Evolutionary conservation across 2,329 filamentous ascomycete genomes (phyloP), one percentile per base, ranked within the genome.

Genomic region (Arachnomyces sp.): DNA sequence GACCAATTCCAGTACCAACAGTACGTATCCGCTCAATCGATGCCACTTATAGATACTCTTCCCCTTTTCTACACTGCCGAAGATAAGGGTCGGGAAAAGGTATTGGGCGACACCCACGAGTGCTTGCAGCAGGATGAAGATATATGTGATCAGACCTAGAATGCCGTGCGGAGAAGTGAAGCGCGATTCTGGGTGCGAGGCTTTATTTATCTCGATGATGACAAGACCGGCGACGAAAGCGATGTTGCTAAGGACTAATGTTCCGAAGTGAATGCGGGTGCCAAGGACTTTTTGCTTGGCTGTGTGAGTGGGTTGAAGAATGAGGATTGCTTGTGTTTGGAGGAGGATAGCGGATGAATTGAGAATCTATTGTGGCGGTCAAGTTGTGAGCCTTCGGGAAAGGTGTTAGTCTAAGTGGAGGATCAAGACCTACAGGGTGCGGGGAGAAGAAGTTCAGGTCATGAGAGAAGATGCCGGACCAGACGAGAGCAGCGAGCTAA

Each of bases 31-130:
- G 15, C 72, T 74, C 39, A 75, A 66, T 21, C 90, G 78, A 61
- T 96, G 92, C 54, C 89, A 95, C 65, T 94, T 95, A 73, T 90
- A 96, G 31, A 95, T 61, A 16, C 72, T 72, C 73, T 89, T 93
- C 14, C 88, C 90, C 3, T 79, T 80, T 17, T 86, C 80, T 47
- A 82, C 79, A 41, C 86, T 80, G 4, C 89, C 89, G 53, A 90
- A 93, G 1, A 94, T 53, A 11, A 44, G 33, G 1, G 58, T 56
- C 0, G 89, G 89, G 2, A 77, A 69, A 43, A 79, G 86, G 70
- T 83, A 95, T 67, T 92, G 86, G 25, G 86, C 84, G 47, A 93
- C 77, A 12, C 92, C 90, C 21, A 95, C 75, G 1, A 82, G 36
- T 33, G 85, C 82, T 66, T 96, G 92, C 1, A 84, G 52, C 8